Evolutionary conservation across 768 basidiomycete genomes (phyloP).

Genomic region (Myochromella boudieri): DNA sequence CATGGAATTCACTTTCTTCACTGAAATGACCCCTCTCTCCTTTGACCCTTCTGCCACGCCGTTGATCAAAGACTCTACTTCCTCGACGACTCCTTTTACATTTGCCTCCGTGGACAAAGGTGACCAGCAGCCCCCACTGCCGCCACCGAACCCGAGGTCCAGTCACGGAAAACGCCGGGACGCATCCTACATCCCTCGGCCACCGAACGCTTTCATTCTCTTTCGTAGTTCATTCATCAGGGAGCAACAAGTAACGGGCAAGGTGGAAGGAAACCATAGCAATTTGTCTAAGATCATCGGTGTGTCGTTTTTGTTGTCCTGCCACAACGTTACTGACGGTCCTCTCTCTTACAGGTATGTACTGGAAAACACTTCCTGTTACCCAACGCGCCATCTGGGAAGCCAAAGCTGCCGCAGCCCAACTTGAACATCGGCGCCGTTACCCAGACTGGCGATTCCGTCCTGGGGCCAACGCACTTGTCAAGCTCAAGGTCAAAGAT

Average conservation of each 20-base stretch:
- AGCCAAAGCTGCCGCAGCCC: slow-evolving; percentile 64
- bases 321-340: neutral
- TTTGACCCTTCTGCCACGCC: neutral
- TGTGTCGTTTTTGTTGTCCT: slow-evolving; percentile 23
- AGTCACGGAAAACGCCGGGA: slow-evolving; percentile 66
- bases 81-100: slow-evolving; percentile 20
- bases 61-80: neutral
- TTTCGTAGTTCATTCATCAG: slow-evolving; percentile 79
- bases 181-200: slow-evolving; percentile 76
- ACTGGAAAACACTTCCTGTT: slow-evolving; percentile 70
- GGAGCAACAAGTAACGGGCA: slow-evolving; percentile 69
- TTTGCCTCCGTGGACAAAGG: slow-evolving; percentile 17
- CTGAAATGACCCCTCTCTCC: slow-evolving; percentile 7
- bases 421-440: slow-evolving; percentile 67
- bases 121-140: slow-evolving; percentile 2
- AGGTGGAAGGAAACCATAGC: slow-evolving; percentile 79
- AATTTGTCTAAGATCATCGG: slow-evolving; percentile 83
- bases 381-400: slow-evolving; percentile 77
- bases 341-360: slow-evolving; percentile 48
- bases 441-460: slow-evolving; percentile 86
- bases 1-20: slow-evolving; percentile 9
- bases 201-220: slow-evolving; percentile 85
- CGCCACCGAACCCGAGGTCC: slow-evolving; percentile 23
- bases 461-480: slow-evolving; percentile 51
- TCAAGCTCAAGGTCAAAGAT: slow-evolving; percentile 37